Conservation (phyloP, 2,329 filamentous ascomycete species). For the Pyrenophora tritici-repentis region DNA sequence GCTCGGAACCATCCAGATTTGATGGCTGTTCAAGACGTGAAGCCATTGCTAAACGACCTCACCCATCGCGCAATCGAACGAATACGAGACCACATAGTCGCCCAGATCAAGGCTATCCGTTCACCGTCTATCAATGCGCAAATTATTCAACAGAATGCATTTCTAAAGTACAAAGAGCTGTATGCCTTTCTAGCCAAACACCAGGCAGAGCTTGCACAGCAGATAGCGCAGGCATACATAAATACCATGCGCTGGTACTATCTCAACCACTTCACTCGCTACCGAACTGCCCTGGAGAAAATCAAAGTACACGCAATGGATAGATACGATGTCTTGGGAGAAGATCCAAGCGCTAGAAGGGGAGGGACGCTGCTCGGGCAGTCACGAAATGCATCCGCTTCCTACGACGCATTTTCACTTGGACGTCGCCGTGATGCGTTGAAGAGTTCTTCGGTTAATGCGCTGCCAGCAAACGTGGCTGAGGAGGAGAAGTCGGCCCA, state of each 20-base stretch:
- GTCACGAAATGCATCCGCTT: constrained; percentile 54
- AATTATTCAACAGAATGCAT: constrained; percentile 91
- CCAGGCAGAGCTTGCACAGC: constrained; percentile 80
- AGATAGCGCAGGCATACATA: constrained; percentile 91
- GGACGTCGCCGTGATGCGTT: constrained; percentile 85
- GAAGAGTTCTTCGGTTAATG: constrained; percentile 71
- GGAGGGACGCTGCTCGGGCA: constrained; percentile 48
- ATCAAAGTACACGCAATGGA: constrained; percentile 83
- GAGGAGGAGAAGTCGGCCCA: constrained; percentile 87
- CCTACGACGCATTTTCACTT: constrained; percentile 86
- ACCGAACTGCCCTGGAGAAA: constrained; percentile 81
- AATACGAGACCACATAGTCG: constrained; percentile 91
- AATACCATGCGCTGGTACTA: constrained; percentile 99
- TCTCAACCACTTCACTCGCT: constrained; percentile 84
- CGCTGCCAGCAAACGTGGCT: constrained; percentile 84
- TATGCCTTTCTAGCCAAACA: constrained; percentile 84
- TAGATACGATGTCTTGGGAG: constrained; percentile 79
- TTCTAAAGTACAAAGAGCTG: constrained; percentile 85
- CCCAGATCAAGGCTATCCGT: constrained; percentile 90
- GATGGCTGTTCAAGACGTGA: constrained; percentile 82
- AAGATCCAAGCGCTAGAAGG: constrained; percentile 73
- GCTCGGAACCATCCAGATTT: constrained; percentile 61
- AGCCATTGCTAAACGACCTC: constrained; percentile 82
- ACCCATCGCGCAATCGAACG: constrained; percentile 89
- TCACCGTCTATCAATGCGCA: constrained; percentile 97